Evolutionary conservation across 116 monocot species (phyloP), one percentile per base, ranked within the genome.

Genomic region (Trichopus zeylanicus): DNA sequence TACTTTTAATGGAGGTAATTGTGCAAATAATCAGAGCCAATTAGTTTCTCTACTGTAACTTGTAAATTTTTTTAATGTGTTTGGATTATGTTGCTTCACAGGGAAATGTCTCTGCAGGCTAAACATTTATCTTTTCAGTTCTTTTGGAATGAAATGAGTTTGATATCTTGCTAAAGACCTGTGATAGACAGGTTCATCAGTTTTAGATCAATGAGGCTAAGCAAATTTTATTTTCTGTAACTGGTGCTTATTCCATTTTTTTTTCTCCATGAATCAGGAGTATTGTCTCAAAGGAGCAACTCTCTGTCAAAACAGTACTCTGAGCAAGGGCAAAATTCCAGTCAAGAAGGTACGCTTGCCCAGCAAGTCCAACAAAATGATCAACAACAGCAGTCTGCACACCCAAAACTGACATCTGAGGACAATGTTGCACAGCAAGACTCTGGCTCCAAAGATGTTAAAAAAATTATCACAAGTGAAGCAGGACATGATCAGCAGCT

Each of bases 321-420:
- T 52, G 74, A 38, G 16, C 65, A 77, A 13, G 64, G 76, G 85
- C 58, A 73, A 64, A 30, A 31, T 42, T 73, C 70, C 20, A 59
- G 48, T 51, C 37, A 79, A 67, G 63, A 53, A 16, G 73, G 58
- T 67, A 70, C 62, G 46, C 12, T 22, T 62, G 24, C 26, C 24
- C 63, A 73, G 54, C 54, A 73, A 37, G 69, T 46, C 51, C 64
- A 60, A 47, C 71, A 63, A 56, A 55, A 75, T 31, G 73, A 78
- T 71, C 57, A 71, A 27, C 60, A 63, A 28, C 65, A 53, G 39
- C 51, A 63, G 49, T 59, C 69, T 39, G 31, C 52, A n/a, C 12
- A 47, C 19, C 70, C 75, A 27, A 62, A 78, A 26, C 59, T 67
- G 16, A 26, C 59, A 38, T 67, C 75, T 35, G 65, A 67, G 60